Evolutionary conservation across 805 yeast genomes (phyloP).

Genomic region (Sungouiella thailandica): DNA sequence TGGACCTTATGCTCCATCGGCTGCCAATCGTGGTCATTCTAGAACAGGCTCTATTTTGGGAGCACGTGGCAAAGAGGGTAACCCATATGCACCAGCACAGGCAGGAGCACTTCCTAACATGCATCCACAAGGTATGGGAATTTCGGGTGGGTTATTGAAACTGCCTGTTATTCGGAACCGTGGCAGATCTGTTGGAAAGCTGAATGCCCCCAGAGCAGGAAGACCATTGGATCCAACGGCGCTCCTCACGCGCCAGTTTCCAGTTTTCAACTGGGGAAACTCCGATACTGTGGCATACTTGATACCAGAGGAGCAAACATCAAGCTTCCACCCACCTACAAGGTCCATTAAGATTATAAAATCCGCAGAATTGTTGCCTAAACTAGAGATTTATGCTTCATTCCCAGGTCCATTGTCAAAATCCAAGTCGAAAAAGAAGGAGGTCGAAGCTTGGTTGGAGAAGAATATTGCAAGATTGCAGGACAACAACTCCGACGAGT

Average conservation of each 20-base stretch:
- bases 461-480: conserved; percentile 12
- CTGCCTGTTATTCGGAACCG: conserved; percentile 5
- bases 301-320: conserved; percentile 22
- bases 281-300: conserved; percentile 25
- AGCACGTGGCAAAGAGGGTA: conserved; percentile 33
- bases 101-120: conserved; percentile 5
- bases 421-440: conserved; percentile 57
- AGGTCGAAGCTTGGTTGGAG: conserved; percentile 58
- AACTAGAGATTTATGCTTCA: conserved; percentile 23
- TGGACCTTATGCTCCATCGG: conserved; percentile 41
- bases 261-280: conserved; percentile 61
- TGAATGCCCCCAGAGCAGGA: conserved; percentile 1
- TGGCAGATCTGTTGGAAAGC: conserved; percentile 8
- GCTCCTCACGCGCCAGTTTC: conserved; percentile 60
- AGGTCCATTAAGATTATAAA: conserved; percentile 31
- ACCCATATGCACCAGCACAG: conserved; percentile 38
- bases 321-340: conserved; percentile 12
- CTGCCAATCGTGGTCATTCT: conserved; percentile 30
- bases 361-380: conserved; percentile 15
- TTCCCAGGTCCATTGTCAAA: conserved; percentile 69
- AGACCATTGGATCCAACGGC: conserved; percentile 48
- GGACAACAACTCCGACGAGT: conserved; percentile 15
- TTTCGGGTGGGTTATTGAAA: neutral
- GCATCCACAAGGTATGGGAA: neutral
- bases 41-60: conserved; percentile 38